These are phyloP conservation scores for Candida easanensis DNA, from an alignment of 805 yeast species.

Conservation along the genomic window DNA sequence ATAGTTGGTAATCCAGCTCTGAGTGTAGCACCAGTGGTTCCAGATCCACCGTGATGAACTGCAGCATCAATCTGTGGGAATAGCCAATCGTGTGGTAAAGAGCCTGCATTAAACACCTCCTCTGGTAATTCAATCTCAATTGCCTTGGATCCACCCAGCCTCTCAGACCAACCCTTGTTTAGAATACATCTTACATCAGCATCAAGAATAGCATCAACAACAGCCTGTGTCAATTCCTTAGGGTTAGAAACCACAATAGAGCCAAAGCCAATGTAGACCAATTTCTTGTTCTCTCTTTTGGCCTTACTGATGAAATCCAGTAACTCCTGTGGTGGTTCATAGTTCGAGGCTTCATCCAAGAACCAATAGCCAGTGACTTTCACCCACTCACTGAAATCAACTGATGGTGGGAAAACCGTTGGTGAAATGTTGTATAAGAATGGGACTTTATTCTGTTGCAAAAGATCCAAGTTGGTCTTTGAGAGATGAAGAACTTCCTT, in stretches of 20 bases:
- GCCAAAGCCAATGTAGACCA: constrained; percentile 94
- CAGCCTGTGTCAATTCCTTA: constrained; percentile 68
- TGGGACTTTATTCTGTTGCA: constrained; percentile 81
- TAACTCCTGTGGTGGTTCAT: constrained; percentile 59
- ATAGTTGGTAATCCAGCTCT: constrained; percentile 86
- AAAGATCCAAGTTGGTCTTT: constrained; percentile 62
- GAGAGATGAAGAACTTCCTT: constrained; percentile 59
- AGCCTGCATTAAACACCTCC: constrained; percentile 65
- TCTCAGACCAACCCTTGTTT: constrained; percentile 93
- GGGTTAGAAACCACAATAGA: constrained; percentile 91
- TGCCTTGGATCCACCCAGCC: constrained; percentile 40
- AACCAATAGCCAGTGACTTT: constrained; percentile 96
- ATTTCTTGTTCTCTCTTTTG: constrained; percentile 52
- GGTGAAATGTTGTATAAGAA: constrained; percentile 90
- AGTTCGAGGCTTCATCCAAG: constrained; percentile 59
- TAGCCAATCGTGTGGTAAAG: constrained; percentile 92
- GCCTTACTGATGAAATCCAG: constrained; percentile 63
- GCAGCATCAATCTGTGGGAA: constrained; percentile 89
- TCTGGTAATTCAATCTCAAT: constrained; percentile 53
- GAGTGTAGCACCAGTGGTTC: constrained; percentile 91
- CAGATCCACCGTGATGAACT: constrained; percentile 97
- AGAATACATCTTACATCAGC: constrained; percentile 85
- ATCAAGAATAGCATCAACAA: constrained; percentile 71
- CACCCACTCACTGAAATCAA: constrained; percentile 95
- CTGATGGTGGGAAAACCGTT: constrained; percentile 83